phyloP scores from a whole-genome alignment of 345 rosid genomes.

The Euphorbia peplus region DNA sequence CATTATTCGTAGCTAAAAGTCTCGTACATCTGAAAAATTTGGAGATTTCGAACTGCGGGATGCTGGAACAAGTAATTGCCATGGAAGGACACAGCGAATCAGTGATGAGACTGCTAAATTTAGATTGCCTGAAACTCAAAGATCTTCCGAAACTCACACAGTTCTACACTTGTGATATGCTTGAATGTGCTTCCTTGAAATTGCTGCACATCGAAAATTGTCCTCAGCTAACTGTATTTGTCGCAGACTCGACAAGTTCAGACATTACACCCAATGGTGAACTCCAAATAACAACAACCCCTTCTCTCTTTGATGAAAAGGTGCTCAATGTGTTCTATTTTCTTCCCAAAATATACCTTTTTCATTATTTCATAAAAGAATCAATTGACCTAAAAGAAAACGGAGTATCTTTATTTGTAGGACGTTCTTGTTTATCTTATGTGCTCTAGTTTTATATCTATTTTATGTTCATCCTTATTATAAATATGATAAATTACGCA shows the following conservation, averaged over 20 bases:
- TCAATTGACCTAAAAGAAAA: too few relatives aligned
- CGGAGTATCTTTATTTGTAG: too few relatives aligned
- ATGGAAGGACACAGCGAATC: neutral
- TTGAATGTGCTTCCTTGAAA: slow-evolving; percentile 9
- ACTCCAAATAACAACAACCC: too few relatives aligned
- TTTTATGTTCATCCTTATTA: too few relatives aligned
- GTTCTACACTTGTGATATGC: neutral
- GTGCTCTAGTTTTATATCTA: too few relatives aligned
- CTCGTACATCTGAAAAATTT: slow-evolving; percentile 7
- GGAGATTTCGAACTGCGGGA: neutral
- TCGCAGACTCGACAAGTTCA: too few relatives aligned
- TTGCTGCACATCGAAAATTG: neutral
- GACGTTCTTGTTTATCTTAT: too few relatives aligned
- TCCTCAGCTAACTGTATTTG: neutral
- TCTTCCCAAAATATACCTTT: too few relatives aligned
- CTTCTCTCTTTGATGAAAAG: too few relatives aligned
- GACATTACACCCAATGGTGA: too few relatives aligned
- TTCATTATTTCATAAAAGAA: too few relatives aligned
- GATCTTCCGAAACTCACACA: slow-evolving; percentile 13
- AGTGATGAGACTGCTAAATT: slow-evolving; percentile 2
- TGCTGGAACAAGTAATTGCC: slow-evolving; percentile 9
- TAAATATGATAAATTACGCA: neutral
- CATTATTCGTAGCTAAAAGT: neutral
- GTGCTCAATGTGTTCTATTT: too few relatives aligned
- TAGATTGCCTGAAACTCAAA: neutral